A percentile compares a stretch with the other conserved stretches of the same genome.
phyloP scores from a whole-genome alignment of 306 rosid species.

The Astragalus membranaceus region DNA sequence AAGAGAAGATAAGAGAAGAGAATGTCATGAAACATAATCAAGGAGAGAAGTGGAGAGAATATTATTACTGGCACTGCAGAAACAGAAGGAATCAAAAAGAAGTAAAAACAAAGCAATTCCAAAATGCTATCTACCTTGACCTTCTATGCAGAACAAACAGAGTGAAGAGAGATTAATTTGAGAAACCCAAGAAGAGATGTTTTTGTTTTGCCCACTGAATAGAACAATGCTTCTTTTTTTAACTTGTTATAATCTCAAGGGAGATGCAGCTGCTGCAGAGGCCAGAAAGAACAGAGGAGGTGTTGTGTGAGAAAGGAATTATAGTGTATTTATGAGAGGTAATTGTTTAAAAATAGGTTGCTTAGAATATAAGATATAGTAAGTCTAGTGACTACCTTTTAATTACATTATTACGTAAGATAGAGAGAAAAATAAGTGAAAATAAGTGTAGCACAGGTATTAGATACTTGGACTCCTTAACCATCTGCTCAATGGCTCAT shows the following conservation, averaged over 20 bases:
- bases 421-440: slow-evolving; percentile 1
- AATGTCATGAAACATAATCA: slow-evolving; percentile 22
- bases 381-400: slow-evolving; percentile 18
- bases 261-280: slow-evolving; percentile 23
- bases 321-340: slow-evolving; percentile 15
- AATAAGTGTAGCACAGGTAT: too few species aligned
- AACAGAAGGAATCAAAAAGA: slow-evolving; percentile 20
- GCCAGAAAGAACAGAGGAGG: slow-evolving; percentile 13
- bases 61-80: slow-evolving; percentile 21
- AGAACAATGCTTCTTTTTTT: slow-evolving; percentile 18
- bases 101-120: slow-evolving; percentile 36
- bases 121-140: slow-evolving; percentile 7
- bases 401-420: slow-evolving; percentile 33
- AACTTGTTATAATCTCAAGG: slow-evolving; percentile 27
- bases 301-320: slow-evolving; percentile 14
- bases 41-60: slow-evolving; percentile 32
- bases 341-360: slow-evolving; percentile 25
- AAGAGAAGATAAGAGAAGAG: slow-evolving; percentile 13
- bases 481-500: too few species aligned
- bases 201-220: slow-evolving; percentile 22
- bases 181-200: slow-evolving; percentile 57
- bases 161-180: slow-evolving; percentile 30
- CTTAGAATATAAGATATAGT: slow-evolving; percentile 23
- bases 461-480: too few species aligned
- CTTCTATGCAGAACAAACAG: background rate